phyloP scores from a whole-genome alignment of 2,329 filamentous ascomycete species.

The Cytospora mali region DNA sequence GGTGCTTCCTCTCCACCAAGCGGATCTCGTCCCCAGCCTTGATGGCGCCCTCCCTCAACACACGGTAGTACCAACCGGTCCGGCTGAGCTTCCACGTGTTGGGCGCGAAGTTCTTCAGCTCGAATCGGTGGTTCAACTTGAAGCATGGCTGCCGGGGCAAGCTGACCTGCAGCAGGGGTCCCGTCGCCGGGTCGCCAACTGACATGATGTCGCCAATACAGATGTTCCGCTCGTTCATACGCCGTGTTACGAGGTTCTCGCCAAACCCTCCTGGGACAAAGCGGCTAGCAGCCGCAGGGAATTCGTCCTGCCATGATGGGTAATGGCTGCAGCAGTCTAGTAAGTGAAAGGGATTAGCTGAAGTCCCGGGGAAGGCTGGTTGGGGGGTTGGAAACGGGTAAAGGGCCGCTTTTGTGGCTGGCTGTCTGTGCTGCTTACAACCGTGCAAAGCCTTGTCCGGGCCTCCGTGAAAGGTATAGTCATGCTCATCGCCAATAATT shows the following conservation, averaged over 20 bases:
- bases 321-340: constrained; percentile 65
- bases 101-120: constrained; percentile 63
- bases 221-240: constrained; percentile 65
- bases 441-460: constrained; percentile 65
- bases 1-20: constrained; percentile 57
- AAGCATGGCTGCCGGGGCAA: constrained; percentile 67
- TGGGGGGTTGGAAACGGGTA: background rate
- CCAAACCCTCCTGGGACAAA: constrained; percentile 65
- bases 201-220: constrained; percentile 65
- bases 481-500: constrained; percentile 63
- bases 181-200: constrained; percentile 48
- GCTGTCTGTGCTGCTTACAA: constrained; percentile 43
- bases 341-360: background rate
- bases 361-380: background rate
- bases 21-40: constrained; percentile 58
- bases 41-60: constrained; percentile 58
- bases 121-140: constrained; percentile 70
- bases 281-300: constrained; percentile 51
- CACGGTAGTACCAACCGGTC: constrained; percentile 69
- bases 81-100: constrained; percentile 58
- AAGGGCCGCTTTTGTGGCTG: background rate
- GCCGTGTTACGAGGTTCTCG: constrained; percentile 62
- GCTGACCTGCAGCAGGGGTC: constrained; percentile 56
- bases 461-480: constrained; percentile 63
- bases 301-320: constrained; percentile 53